Conservation (phyloP, 192 early-diverging fungal genomes). For the Coemansia sp. region DNA sequence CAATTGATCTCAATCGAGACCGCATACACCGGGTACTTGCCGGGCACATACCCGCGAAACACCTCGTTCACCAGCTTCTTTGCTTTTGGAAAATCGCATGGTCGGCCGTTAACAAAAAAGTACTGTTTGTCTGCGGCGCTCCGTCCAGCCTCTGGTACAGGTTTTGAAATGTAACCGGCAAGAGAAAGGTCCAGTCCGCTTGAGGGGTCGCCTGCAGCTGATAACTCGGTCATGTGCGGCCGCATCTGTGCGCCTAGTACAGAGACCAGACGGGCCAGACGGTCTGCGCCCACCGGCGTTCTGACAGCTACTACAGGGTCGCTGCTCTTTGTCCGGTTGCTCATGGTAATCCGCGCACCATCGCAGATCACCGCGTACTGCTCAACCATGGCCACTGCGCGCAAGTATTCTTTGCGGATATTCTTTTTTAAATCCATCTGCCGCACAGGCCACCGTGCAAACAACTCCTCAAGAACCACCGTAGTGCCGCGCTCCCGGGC, state of each 20-base stretch:
- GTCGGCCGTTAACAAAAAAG: constrained; percentile 85
- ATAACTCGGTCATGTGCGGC: constrained; percentile 21
- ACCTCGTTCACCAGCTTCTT: constrained; percentile 78
- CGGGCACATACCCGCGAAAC: constrained; percentile 63
- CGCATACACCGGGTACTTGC: constrained; percentile 78
- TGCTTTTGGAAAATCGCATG: constrained; percentile 79
- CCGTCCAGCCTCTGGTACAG: constrained; percentile 61
- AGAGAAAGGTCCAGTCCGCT: constrained; percentile 10
- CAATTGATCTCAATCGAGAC: constrained; percentile 56
- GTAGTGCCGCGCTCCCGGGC: constrained; percentile 77
- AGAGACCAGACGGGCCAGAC: constrained; percentile 55
- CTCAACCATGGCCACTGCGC: constrained; percentile 75
- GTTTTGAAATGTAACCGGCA: constrained; percentile 32
- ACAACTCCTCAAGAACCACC: constrained; percentile 69
- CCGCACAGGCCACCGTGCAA: constrained; percentile 85
- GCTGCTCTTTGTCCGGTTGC: constrained; percentile 62
- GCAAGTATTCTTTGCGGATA: constrained; percentile 73
- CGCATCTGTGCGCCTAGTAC: constrained; percentile 70
- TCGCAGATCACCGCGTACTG: constrained; percentile 76
- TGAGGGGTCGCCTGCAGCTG: neutral
- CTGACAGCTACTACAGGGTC: constrained; percentile 5
- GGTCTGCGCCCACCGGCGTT: constrained; percentile 16
- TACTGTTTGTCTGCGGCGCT: constrained; percentile 81
- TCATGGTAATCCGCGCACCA: constrained; percentile 62
- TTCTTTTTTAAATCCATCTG: constrained; percentile 82